Base-by-base conservation (phyloP, 2,329 filamentous ascomycete genomes). In the Incumbomyces lentus region DNA sequence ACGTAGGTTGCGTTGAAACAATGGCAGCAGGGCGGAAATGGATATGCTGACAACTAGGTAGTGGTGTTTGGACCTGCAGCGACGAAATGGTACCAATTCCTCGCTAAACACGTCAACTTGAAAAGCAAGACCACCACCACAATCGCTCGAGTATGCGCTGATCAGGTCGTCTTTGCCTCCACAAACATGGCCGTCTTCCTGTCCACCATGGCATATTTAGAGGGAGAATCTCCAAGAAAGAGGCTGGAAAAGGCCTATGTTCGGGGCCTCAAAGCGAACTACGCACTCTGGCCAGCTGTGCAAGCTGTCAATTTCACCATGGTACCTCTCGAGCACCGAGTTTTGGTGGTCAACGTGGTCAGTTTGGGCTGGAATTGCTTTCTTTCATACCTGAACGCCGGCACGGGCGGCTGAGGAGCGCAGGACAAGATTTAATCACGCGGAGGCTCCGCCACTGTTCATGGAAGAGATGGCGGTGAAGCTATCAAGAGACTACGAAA, bases 261-360 rank as follows among this genome's bases (percentile, higher is more conserved):
- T 55, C 73, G 76, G 11, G 84, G 85, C 29, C 76, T 95, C 59
- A 75, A 75, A 63, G 82, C 86, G 63, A 95, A 95, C 70, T 87
- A 86, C 74, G 76, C 86, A 70, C 66, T 95, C 47, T 95, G 89
- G 89, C 89, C 89, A 2, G 71, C 70, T 56, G 86, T 93, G 47
- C 89, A 95, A 70, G 71, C 82, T 45, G 73, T 82, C 60, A 95
- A 95, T 72, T 95, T 95, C 69, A 83, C 84, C 59, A 76, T 92
- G 53, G 77, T 95, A 52, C 89, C 89, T 40, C 71, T 93, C 52
- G 78, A 93, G 61, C 81, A 90, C 66, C 76, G 88, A 49, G 78
- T 95, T 35, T 69, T 95, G 57, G 82, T 94, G 51, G 89, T 94
- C 58, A 95, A 95, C 60, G 64, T 93, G 42, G 73, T 95, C 45